Evolutionary conservation across 2,329 filamentous ascomycete genomes (phyloP), one percentile per base, ranked within the genome.

Genomic region (Hirsutella rhossiliensis): DNA sequence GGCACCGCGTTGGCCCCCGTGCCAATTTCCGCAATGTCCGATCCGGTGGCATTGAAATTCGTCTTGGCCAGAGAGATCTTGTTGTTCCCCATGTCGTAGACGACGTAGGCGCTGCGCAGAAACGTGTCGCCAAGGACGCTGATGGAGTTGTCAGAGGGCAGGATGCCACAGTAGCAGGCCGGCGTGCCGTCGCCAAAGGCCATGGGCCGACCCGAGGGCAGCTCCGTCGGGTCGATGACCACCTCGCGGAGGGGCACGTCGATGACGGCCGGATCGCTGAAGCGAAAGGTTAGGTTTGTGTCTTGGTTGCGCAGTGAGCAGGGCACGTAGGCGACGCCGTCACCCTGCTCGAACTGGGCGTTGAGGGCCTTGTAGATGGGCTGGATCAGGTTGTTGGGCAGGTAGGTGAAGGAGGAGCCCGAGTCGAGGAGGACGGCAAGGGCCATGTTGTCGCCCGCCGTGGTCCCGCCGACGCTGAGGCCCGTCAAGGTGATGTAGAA

Each of bases 111-210:
- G 31, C 79, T 82, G 40, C 84, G 71, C 44, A 88, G 66, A 59
- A 88, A 88, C 0, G 83, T 84, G 56, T 87, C 84, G 15, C 84
- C 84, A 27, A 88, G 65, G 2, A 86, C 75, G 38, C 73, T 71
- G n/a, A 73, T 72, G 28, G 71, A 67, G 1, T 60, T 50, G 3
- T 69, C 71, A 2, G 78, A 71, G 1, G 80, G 77, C 3, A 75
- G 69, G 48, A 87, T 73, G 45, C 82, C 83, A 53, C 87, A 84
- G 31, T 81, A 66, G 50, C 83, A 87, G 9, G 78, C 75, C 1
- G 65, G 52, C 11, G 63, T 63, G 45, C 75, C 76, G 51, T 80
- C 66, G 19, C 60, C 56, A 54, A 80, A 79, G 0, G 59, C 67
- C 6, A 72, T 63, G n/a, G 65, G 67, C 27, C 59, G 54, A 41